phyloP scores from a whole-genome alignment of 305 asterid species.

The Fraxinus angustifolia region DNA sequence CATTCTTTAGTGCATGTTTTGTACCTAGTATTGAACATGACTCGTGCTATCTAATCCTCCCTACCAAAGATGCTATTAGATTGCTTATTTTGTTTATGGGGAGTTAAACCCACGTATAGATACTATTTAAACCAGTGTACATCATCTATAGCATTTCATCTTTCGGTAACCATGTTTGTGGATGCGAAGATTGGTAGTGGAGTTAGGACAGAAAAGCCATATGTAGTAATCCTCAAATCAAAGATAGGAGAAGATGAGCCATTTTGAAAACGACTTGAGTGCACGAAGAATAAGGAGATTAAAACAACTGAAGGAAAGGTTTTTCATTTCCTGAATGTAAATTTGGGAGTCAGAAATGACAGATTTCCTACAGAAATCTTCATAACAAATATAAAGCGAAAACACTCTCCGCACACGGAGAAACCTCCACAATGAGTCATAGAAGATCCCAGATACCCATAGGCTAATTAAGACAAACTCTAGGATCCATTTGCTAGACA shows the following conservation, averaged over 20 bases:
- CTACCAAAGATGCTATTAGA: background rate
- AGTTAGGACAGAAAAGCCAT: background rate
- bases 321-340: background rate
- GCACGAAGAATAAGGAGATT: background rate
- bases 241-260: background rate
- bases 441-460: background rate
- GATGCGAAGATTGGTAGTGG: background rate
- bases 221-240: background rate
- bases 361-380: background rate
- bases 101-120: background rate
- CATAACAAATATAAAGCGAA: background rate
- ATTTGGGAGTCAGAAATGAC: background rate
- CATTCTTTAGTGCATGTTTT: background rate
- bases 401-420: background rate
- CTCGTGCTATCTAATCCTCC: background rate
- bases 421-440: background rate
- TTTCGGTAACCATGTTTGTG: background rate
- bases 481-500: background rate
- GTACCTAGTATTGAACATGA: background rate
- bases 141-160: background rate
- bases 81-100: background rate
- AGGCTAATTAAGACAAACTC: background rate
- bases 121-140: background rate
- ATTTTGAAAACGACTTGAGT: background rate
- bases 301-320: background rate